These are phyloP conservation scores for Chlorella sorokiniana DNA, from an alignment of 139 green algal species.

Conservation along the genomic window DNA sequence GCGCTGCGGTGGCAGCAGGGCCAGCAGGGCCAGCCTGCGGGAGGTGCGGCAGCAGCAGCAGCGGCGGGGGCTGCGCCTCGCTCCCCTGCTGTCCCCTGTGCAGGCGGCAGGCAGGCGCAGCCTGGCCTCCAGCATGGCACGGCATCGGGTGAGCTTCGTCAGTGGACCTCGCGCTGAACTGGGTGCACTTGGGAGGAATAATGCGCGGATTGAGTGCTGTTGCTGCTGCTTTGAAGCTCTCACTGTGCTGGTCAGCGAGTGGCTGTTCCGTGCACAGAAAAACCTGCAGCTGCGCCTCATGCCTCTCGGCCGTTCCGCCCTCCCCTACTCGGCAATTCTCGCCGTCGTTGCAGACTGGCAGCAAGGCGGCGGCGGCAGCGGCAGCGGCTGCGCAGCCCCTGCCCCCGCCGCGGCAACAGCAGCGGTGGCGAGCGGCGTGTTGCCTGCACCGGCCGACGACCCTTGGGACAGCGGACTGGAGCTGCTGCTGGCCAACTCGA, in stretches of 20 bases:
- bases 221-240: too few species aligned
- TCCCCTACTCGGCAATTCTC: not conserved
- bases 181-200: too few species aligned
- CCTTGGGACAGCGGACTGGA: constrained; percentile 14
- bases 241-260: too few species aligned
- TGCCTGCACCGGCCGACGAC: too few species aligned
- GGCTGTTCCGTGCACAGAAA: not conserved
- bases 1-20: not conserved
- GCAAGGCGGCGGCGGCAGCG: not conserved
- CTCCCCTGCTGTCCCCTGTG: not conserved
- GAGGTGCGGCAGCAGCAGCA: too few species aligned
- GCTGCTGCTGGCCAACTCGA: not conserved
- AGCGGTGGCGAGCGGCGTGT: not conserved
- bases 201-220: too few species aligned
- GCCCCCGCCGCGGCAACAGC: not conserved
- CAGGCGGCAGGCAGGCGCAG: not conserved
- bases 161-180: too few species aligned
- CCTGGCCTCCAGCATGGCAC: not conserved
- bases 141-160: not conserved
- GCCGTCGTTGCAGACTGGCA: constrained; percentile 2
- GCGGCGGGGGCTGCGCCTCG: not conserved
- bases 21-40: not conserved
- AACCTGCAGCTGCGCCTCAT: not conserved
- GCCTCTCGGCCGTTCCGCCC: not conserved
- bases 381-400: not conserved